Conservation (phyloP, 148 eudicot species). For the Rhododendron vialii region DNA sequence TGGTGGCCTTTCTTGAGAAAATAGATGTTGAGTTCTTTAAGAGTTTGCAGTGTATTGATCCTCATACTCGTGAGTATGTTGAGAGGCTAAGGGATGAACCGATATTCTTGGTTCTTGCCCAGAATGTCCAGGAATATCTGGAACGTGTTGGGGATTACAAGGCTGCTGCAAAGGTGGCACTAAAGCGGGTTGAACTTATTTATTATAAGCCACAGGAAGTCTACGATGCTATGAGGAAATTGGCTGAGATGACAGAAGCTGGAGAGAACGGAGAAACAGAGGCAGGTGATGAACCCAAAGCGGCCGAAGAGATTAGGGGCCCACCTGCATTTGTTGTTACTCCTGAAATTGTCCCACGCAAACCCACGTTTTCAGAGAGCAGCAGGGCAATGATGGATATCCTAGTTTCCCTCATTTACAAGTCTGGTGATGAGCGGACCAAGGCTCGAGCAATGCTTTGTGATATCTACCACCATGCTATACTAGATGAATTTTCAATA, state of each 20-base stretch:
- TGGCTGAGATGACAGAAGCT: constrained; percentile 54
- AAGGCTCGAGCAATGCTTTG: constrained; percentile 97
- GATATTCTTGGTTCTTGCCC: constrained; percentile 59
- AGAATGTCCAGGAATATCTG: constrained; percentile 69
- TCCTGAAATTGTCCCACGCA: constrained; percentile 71
- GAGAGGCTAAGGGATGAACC: constrained; percentile 87
- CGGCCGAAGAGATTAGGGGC: constrained; percentile 37
- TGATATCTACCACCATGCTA: constrained; percentile 90
- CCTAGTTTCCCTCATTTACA: constrained; percentile 77
- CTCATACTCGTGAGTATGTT: constrained; percentile 78
- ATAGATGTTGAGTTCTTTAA: constrained; percentile 80
- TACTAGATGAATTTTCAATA: constrained; percentile 65
- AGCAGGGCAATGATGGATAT: constrained; percentile 80
- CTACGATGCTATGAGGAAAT: constrained; percentile 78
- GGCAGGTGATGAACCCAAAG: constrained; percentile 34
- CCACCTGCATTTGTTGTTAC: constrained; percentile 68
- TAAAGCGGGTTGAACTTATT: constrained; percentile 65
- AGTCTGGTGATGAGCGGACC: constrained; percentile 81
- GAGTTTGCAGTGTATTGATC: constrained; percentile 83
- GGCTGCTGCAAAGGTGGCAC: constrained; percentile 72
- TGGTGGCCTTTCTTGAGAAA: constrained; percentile 86
- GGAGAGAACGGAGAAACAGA: constrained; percentile 34
- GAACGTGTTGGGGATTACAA: constrained; percentile 56
- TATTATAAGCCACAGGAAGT: constrained; percentile 83
- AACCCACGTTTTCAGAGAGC: constrained; percentile 64